These are phyloP conservation scores for Keqinozyma sinolaborantium DNA, from an alignment of 1,139 yeast genomes.

Conservation along the genomic window DNA sequence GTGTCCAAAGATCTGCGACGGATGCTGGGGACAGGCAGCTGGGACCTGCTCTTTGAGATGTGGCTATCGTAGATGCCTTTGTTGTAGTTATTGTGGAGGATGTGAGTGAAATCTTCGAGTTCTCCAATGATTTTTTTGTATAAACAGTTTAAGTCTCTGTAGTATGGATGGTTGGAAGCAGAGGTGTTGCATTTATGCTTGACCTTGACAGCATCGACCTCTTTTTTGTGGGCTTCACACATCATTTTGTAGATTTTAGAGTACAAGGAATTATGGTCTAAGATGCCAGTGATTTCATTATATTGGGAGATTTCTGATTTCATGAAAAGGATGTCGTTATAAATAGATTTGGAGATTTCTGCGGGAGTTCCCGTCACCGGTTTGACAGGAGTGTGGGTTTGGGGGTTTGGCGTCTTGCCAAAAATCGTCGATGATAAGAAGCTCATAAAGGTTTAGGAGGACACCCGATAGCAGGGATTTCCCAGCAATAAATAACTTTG, in stretches of 20 bases:
- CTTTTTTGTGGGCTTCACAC: constrained; percentile 6
- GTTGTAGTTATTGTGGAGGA: constrained; percentile 11
- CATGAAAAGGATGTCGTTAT: constrained; percentile 10
- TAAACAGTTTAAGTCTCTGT: constrained; percentile 4
- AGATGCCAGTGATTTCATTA: constrained; percentile 8
- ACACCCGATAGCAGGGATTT: too few species aligned
- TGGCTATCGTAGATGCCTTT: constrained; percentile 6
- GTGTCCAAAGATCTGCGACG: background rate
- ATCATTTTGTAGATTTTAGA: constrained; percentile 11
- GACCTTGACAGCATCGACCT: constrained; percentile 6
- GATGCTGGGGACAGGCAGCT: too few species aligned
- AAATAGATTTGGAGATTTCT: constrained; percentile 9
- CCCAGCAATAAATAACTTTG: too few species aligned
- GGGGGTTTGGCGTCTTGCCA: too few species aligned
- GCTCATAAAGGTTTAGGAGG: too few species aligned
- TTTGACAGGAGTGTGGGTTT: too few species aligned
- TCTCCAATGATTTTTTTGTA: constrained; percentile 9
- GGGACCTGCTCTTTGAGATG: background rate
- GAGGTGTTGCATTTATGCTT: constrained; percentile 4
- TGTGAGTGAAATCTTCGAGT: constrained; percentile 8
- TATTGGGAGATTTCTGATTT: constrained; percentile 10
- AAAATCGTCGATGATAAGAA: too few species aligned
- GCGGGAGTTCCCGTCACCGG: too few species aligned
- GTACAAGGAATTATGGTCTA: constrained; percentile 7
- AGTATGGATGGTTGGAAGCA: constrained; percentile 4